Conservation (phyloP, 768 basidiomycete genomes). For the Russula dissimulans region DNA sequence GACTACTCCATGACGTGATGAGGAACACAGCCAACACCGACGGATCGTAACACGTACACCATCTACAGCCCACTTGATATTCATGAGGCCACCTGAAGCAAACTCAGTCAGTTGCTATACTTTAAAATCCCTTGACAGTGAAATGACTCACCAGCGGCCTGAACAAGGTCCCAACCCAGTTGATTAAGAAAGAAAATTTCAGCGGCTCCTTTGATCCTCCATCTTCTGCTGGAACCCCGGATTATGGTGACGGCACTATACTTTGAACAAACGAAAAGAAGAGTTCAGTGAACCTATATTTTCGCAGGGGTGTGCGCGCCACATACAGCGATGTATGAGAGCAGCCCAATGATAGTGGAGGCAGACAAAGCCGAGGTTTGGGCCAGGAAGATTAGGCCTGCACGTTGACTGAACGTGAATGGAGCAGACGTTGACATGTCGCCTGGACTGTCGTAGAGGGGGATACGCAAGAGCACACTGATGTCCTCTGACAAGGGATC, state of each 20-base stretch:
- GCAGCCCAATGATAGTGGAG: neutral
- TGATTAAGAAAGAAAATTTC: constrained; percentile 28
- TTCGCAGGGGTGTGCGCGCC: neutral
- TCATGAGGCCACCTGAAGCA: constrained; percentile 28
- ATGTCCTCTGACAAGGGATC: too few relatives aligned
- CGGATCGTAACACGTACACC: constrained; percentile 21
- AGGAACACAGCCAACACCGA: neutral
- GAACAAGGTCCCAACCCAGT: constrained; percentile 23
- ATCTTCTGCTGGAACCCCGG: neutral
- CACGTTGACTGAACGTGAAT: neutral
- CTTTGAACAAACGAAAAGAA: neutral
- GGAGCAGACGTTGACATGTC: too few relatives aligned
- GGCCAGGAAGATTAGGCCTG: neutral
- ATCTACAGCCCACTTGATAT: constrained; percentile 28
- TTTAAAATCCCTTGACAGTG: too few relatives aligned
- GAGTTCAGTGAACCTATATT: neutral
- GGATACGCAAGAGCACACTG: too few relatives aligned
- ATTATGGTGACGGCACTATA: neutral
- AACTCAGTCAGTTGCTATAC: neutral
- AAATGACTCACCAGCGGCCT: constrained; percentile 17
- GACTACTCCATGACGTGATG: neutral
- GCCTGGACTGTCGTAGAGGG: too few relatives aligned
- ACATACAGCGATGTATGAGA: neutral
- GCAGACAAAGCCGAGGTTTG: neutral
- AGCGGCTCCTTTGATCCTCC: constrained; percentile 26